Evolutionary conservation across 352 stramenopile species (phyloP), one percentile per base, ranked within the genome.

Genomic region (Phytophthora vignae): DNA sequence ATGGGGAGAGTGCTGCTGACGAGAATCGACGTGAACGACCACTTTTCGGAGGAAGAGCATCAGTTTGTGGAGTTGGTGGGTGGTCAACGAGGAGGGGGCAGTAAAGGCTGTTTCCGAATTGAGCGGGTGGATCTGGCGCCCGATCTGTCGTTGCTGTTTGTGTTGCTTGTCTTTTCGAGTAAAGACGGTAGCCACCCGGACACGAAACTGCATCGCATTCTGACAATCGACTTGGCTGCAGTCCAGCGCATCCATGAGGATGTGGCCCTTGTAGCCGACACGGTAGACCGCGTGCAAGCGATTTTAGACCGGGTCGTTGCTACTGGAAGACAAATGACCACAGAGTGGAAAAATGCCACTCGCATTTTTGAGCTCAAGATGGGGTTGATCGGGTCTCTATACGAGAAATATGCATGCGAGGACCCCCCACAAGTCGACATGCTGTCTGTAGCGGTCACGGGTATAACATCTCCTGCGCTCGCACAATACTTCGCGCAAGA

Each of bases 401-500:
- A 94, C 67, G 85, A 93, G 44, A 93, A 94, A 49, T 94, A 94
- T 52, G 87, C 71, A 0, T 87, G 77, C 49, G 76, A 89, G 3
- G 81, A 88, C 17, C 74, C 83, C 12, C 85, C 87, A 21, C 87
- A 93, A 54, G 78, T 86, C 9, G 85, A 94, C 55, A 93, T 94
- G 87, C 73, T 94, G n/a, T 81, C 82, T 1, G 70, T 85, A 5
- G 64, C 88, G 15, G 83, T 82, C 1, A 88, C 72, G 8, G 87
- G 87, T 0, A 89, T 92, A 53, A 84, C 81, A 21, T 72, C 84
- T 7, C 87, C 87, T 25, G 85, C 84, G 12, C 66, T 94, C 6
- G 82, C 84, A 1, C 87, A 94, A 58, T 94, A 91, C 52, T 94
- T 94, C 68, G 85, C 87, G 2, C 87, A 94, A 69, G 85, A 94